A percentile compares a stretch with the other conserved stretches of the same genome.
These are phyloP conservation scores for Camellia japonica DNA, from an alignment of 148 eudicot genomes.

Conservation along the genomic window DNA sequence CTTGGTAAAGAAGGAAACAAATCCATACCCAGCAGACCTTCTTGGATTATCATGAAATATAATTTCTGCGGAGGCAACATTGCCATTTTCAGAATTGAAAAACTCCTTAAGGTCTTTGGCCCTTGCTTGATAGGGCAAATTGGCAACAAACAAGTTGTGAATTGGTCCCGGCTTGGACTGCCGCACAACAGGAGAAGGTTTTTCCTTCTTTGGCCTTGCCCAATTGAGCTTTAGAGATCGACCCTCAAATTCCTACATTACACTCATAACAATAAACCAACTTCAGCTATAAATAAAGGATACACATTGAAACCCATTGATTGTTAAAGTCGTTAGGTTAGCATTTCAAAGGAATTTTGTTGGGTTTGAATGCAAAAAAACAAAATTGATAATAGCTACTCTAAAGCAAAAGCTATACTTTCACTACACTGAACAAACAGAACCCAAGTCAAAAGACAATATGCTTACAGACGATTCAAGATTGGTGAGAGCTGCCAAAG, in stretches of 20 bases:
- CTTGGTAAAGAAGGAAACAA: conserved; percentile 75
- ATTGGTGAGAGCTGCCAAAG: conserved; percentile 56
- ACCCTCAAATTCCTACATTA: conserved; percentile 72
- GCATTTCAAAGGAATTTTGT: neutral
- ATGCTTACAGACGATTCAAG: conserved; percentile 70
- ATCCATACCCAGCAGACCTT: conserved; percentile 83
- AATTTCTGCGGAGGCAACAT: conserved; percentile 65
- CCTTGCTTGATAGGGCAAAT: conserved; percentile 68
- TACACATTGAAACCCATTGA: neutral
- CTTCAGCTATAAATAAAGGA: neutral
- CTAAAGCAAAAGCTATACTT: neutral
- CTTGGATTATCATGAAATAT: conserved; percentile 64
- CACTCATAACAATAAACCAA: neutral
- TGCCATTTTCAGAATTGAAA: conserved; percentile 51
- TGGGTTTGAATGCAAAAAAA: neutral
- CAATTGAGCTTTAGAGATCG: conserved; percentile 62
- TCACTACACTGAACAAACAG: neutral
- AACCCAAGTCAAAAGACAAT: neutral
- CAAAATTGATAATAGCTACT: too few relatives aligned
- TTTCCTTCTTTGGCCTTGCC: conserved; percentile 62
- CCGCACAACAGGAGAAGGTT: conserved; percentile 28
- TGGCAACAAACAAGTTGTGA: conserved; percentile 72
- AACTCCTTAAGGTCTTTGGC: conserved; percentile 69
- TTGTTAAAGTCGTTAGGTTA: neutral
- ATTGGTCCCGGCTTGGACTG: conserved; percentile 48